Base-by-base conservation (phyloP, 1,139 yeast species). In the Yamadazyma mexicana region DNA sequence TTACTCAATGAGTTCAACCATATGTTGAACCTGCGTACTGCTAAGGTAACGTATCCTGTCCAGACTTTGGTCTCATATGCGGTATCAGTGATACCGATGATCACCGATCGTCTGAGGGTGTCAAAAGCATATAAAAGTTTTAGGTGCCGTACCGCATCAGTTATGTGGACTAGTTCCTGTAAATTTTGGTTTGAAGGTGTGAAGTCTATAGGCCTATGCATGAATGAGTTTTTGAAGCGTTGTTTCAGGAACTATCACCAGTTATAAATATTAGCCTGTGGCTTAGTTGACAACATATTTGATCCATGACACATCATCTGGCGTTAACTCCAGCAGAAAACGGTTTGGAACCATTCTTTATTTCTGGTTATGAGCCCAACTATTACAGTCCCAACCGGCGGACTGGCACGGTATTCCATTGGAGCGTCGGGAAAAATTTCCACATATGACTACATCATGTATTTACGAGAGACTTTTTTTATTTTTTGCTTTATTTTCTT, bases 41-140 rank as follows among this genome's bases (percentile, higher is more conserved):
- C 31, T 14, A 25, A 16, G 17, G 37, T 34, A n/a, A 34, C 26
- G 20, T n/a, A 34, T 12, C 26, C 16, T n/a, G 11, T 14, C 37
- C 37, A 34, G 4, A 34, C 15, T 15, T 27, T 26, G 5, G 11
- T 11, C 17, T 27, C 17, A 12, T 26, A 17, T 11, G 11, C 8
- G 7, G 5, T 17, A 12, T 34, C 26, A 12, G 12, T 16, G 31
- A 34, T 24, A 2, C 35, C 35, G 5, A 25, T 11, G 11, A 27
- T 10, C 2, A 27, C 20, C 5, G 11, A 9, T 16, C 27, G 15
- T 26, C 25, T 16, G 5, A 34, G 18, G 15, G 16, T 18, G 17
- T 26, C 17, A 18, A 26, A 27, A 12, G 31, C 23, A 8, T 27
- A 11, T 5, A 34, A 17, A n/a, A 34, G 24, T 15, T 34, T 34